phyloP scores from a whole-genome alignment of 805 yeast species.

The Spathaspora sp. region DNA sequence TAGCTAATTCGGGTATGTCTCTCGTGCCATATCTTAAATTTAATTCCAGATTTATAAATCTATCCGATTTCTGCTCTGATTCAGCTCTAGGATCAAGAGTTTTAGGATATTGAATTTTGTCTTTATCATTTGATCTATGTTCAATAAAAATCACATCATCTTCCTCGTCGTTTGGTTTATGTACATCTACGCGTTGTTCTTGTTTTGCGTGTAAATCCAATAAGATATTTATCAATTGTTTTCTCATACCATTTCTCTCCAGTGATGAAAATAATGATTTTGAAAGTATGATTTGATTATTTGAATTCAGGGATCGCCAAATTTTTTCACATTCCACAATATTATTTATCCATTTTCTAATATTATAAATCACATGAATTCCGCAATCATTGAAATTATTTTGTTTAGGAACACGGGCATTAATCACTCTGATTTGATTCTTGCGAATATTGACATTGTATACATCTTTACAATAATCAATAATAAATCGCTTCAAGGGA shows the following conservation, averaged over 20 bases:
- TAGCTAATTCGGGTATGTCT: neutral
- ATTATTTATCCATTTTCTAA: constrained; percentile 52
- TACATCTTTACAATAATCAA: constrained; percentile 67
- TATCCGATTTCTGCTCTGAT: neutral
- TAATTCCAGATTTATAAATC: neutral
- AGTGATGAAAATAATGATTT: constrained; percentile 21
- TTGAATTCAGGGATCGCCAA: constrained; percentile 35
- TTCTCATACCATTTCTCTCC: constrained; percentile 27
- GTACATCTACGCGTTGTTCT: neutral
- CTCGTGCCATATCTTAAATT: neutral
- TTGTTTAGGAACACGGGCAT: constrained; percentile 73
- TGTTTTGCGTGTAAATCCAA: constrained; percentile 20
- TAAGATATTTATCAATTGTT: constrained; percentile 19
- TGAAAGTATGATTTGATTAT: neutral
- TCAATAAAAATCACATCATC: constrained; percentile 7
- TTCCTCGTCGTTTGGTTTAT: constrained; percentile 2
- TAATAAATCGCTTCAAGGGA: constrained; percentile 57
- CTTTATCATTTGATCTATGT: neutral
- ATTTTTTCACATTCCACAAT: constrained; percentile 45
- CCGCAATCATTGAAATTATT: constrained; percentile 94
- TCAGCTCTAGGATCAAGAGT: constrained; percentile 3
- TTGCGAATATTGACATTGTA: constrained; percentile 45
- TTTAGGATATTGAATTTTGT: neutral
- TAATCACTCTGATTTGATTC: constrained; percentile 43
- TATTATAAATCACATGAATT: constrained; percentile 78